Evolutionary conservation across 2,329 filamentous ascomycete genomes (phyloP).

Genomic region (Fusarium sp.): DNA sequence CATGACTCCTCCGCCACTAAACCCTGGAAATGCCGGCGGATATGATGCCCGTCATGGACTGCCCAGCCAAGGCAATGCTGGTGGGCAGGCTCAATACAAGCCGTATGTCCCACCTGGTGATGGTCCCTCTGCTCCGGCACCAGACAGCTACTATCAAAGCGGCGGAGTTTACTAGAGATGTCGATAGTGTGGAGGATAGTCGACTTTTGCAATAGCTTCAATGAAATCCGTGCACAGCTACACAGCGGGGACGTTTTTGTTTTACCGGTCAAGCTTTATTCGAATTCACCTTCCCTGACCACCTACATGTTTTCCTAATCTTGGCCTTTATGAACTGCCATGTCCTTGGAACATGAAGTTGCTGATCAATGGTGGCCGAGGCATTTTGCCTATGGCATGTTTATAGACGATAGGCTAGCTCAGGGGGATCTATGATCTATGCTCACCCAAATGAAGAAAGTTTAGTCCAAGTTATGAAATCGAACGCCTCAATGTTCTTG

Average conservation of each 20-base stretch:
- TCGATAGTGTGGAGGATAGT: neutral
- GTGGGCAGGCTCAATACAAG: conserved; percentile 65
- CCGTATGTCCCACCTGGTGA: conserved; percentile 66
- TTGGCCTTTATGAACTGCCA: neutral
- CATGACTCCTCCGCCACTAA: conserved; percentile 57
- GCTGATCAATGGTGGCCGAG: neutral
- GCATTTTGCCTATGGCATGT: neutral
- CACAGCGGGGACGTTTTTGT: neutral
- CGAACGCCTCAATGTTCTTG: neutral
- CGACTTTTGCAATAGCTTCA: conserved; percentile 7
- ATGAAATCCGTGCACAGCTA: conserved; percentile 8
- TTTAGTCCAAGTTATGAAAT: neutral
- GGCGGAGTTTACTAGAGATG: conserved; percentile 47
- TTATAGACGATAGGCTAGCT: neutral
- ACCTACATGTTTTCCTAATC: neutral
- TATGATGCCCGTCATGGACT: conserved; percentile 63
- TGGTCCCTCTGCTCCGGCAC: conserved; percentile 62
- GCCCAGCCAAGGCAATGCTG: conserved; percentile 56
- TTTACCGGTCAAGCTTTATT: neutral
- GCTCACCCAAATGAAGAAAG: neutral
- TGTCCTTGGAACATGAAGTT: neutral
- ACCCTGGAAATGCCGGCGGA: conserved; percentile 56
- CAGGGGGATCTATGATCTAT: neutral
- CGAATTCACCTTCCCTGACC: neutral
- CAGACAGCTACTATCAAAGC: conserved; percentile 68